Evolutionary conservation across 139 green algal genomes (phyloP), one percentile per base, ranked within the genome.

Genomic region (Chlamydomonas incerta): DNA sequence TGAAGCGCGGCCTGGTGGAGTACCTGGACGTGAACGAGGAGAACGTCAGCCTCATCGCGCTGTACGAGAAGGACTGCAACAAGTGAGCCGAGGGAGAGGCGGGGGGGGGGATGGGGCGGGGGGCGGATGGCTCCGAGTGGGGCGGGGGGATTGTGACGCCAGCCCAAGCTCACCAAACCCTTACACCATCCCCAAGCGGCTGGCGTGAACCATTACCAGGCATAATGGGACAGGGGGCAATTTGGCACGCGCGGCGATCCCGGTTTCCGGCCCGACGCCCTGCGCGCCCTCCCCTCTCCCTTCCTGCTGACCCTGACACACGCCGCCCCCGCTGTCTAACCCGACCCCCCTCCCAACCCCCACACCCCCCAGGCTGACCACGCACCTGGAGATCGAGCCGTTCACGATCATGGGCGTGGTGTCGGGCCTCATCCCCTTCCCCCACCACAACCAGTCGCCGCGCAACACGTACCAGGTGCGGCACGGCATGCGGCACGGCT

Each of bases 21-120:
- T 99, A 99, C 86, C 92, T 99, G 73, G 97, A 99, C 87, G 96
- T 98, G 69, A 99, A 99, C 84, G 96, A 99, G 92, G 98, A 99
- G 95, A 98, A 98, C 92, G 88, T 98, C 83, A 90, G 87, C 33
- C 90, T 99, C 31, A 92, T 99, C 46, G 98, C 98, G 37, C 90
- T 99, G 87, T 97, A 98, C 88, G 95, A 98, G 72, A 67, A 86
- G 62, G 70, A 96, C 69, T 90, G 82, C 69, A 85, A 68, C 66
- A 76, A 85, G 80, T 85, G 35, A 75, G 75, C 0, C 23, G 8
- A 3, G 33, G 14, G 23, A 31, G 26, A 58, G 29, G 33, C 67
- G 47, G n/a, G 29, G 52, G 37, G n/a, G 0, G 26, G 4, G 35
- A 24, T 60, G 55, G 55, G 2, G 55, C 18, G 11, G 55, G 11